Evolutionary conservation across 2,329 filamentous ascomycete genomes (phyloP), one percentile per base, ranked within the genome.

Genomic region (Emmonsia crescens): DNA sequence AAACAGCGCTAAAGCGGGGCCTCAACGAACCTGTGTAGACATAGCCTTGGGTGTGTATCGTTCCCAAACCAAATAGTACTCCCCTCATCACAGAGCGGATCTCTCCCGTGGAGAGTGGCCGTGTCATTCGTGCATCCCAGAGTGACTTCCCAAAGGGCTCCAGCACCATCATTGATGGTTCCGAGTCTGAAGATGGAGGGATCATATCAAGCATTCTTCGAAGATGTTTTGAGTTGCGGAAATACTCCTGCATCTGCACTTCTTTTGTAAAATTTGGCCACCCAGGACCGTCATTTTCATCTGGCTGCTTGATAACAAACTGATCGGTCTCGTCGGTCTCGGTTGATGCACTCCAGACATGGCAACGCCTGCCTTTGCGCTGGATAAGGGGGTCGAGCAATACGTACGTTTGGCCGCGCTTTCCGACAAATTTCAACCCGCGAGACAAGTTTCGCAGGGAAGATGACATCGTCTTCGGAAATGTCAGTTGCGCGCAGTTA

Each of bases 71-170:
- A 46, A 62, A 42, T 14, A 46, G 9, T 8, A 60, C 48, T 40
- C 24, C 44, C 52, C 38, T 62, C 61, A 62, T 62, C 10, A 60
- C 56, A 60, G 61, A 60, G 42, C 57, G 56, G 44, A 62, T 59
- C 61, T 62, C 61, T 44, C 33, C 48, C 19, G 33, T 49, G 31
- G 46, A 60, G 27, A 62, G 27, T 3, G 61, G 38, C 16, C 40
- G 38, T 29, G 16, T 33, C 16, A 62, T 33, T 46, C 51, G 61
- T 38, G 42, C 49, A 54, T 21, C 29, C 61, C 49, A 60, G 1
- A 60, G 57, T 16, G 57, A 51, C 57, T 60, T 62, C 21, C 46
- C 27, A n/a, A 60, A 60, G 3, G 51, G 6, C 38, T 62, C 57
- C 8, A 57, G 57, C 12, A 60, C 40, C 51, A 62, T 57, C n/a